Evolutionary conservation across 78 protist genomes (phyloP).

Genomic region (Monosiga brevicollis): DNA sequence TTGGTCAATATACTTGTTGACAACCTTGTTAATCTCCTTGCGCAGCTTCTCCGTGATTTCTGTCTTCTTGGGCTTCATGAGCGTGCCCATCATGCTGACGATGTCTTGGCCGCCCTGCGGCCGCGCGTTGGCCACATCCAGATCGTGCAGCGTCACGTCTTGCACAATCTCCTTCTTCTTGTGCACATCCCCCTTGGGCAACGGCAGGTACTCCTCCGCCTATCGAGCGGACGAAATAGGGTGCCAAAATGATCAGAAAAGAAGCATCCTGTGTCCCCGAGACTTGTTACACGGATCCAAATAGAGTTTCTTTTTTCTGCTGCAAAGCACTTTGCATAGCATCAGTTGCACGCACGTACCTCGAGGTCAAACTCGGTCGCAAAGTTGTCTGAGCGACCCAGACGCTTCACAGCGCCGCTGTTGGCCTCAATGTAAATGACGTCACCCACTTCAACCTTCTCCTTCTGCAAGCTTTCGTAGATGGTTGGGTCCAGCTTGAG

Average conservation of each 20-base stretch:
- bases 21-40: conserved; percentile 96
- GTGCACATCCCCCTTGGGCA: conserved; percentile 99
- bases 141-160: conserved; percentile 98
- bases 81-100: conserved; percentile 88
- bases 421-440: conserved; percentile 96
- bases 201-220: conserved; percentile 99
- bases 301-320: too few species aligned
- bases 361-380: conserved; percentile 94
- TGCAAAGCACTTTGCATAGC: too few species aligned
- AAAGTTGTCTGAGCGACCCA: conserved; percentile 92
- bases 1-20: conserved; percentile 96
- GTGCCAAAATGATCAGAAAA: too few species aligned
- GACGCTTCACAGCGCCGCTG: conserved; percentile 91
- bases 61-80: conserved; percentile 91
- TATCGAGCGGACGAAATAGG: too few species aligned
- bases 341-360: too few species aligned
- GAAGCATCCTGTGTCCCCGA: too few species aligned
- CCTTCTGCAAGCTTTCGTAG: conserved; percentile 95
- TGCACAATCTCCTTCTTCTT: conserved; percentile 93
- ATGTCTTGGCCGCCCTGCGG: conserved; percentile 84
- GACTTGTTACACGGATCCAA: too few species aligned
- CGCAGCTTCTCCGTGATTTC: conserved; percentile 99
- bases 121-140: conserved; percentile 97
- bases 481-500: conserved; percentile 79
- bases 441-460: conserved; percentile 91